These are phyloP conservation scores for Pichia ethanolica DNA, from an alignment of 805 yeast species.

Conservation along the genomic window DNA sequence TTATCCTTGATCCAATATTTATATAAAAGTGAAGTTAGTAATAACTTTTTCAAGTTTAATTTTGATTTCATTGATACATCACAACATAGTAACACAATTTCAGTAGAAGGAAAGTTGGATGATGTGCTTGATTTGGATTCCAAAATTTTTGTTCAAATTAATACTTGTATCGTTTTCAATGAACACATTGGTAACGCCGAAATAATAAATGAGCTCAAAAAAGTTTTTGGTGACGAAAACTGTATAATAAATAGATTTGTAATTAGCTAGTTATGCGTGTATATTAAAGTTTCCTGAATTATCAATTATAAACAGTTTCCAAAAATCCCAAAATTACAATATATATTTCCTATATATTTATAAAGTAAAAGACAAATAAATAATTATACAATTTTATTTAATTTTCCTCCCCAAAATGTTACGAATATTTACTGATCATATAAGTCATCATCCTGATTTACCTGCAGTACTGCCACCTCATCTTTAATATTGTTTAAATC, in stretches of 20 bases:
- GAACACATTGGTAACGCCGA: neutral
- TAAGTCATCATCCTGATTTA: constrained; percentile 1
- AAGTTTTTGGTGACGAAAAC: neutral
- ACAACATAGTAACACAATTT: neutral
- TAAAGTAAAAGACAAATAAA: too few relatives aligned
- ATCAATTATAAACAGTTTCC: too few relatives aligned
- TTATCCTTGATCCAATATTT: constrained; percentile 5
- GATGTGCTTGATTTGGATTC: constrained; percentile 4
- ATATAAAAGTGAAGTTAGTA: neutral
- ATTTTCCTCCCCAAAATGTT: too few relatives aligned
- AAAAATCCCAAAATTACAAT: too few relatives aligned
- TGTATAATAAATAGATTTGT: constrained; percentile 4
- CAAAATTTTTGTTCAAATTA: neutral
- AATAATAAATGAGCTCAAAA: neutral
- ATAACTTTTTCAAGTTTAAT: neutral
- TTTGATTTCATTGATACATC: neutral
- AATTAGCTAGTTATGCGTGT: neutral
- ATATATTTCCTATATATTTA: too few relatives aligned
- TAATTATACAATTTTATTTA: too few relatives aligned
- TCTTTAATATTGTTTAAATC: neutral
- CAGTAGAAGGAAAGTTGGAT: neutral
- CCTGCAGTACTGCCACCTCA: constrained; percentile 9
- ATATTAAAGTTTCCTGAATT: too few relatives aligned
- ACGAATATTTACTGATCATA: neutral
- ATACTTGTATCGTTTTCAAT: neutral